Evolutionary conservation across 306 rosid genomes (phyloP), one percentile per base, ranked within the genome.

Genomic region (Carpinus viminea): DNA sequence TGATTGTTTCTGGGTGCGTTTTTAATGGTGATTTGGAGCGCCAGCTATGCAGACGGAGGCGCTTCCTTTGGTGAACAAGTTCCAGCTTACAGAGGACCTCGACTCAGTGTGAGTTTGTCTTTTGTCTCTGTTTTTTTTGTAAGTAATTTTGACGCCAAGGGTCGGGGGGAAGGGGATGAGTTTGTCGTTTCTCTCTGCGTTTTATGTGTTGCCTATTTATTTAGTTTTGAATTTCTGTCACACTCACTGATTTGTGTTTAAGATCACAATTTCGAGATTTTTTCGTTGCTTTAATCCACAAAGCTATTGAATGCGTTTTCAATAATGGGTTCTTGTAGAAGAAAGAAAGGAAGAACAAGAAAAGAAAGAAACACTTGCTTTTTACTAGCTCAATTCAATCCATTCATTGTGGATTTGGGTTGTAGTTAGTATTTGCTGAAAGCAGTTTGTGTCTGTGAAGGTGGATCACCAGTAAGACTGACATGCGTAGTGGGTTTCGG

Each of bases 31-130:
- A 57, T 60, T 74, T 59, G 73, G 43, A 70, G 61, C 80, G 8
- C 78, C 86, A 95, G 99, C 98, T 87, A 95, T 92, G 99, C 96
- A 93, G 88, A 83, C 96, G 24, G 99, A 95, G 83, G 99, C 99
- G 72, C 91, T 91, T 84, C 97, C 98, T 50, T 74, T 93, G 41
- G 96, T 91, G 47, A 88, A 91, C 72, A 95, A 79, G 83, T 85
- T 93, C 36, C 85, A 87, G 54, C 98, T 95, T 57, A 80, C 78
- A n/a, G 89, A 91, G 83, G 96, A 89, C 71, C 80, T 74, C 55
- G 68, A 78, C 45, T 76, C 97, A 26, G 82, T 83, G 99, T 95
- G 64, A 74, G 98, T 90, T 73, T 59, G 45, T 41, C 45, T 8
- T 16, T 55, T 52, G 34, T 34, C 65, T 17, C 10, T 20, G 24